Evolutionary conservation across 202 grass and related monocot genomes (phyloP).

Genomic region (Musa balbisiana): DNA sequence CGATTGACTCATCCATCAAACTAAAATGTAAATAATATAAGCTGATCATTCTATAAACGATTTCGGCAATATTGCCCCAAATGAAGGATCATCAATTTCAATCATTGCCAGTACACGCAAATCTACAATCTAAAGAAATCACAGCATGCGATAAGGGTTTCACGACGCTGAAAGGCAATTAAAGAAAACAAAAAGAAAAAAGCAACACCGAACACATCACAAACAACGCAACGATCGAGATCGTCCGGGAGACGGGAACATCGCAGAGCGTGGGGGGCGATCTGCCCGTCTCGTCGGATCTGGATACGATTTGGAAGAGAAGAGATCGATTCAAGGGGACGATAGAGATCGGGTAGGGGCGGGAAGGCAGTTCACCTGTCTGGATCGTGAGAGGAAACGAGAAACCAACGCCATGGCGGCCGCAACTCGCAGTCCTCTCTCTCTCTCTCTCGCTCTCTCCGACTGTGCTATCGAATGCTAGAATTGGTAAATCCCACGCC

Average conservation of each 20-base stretch:
- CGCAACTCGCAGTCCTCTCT: neutral
- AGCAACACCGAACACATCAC: neutral
- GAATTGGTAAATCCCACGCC: no score
- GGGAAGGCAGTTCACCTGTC: conserved; percentile 36
- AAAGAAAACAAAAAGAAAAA: neutral
- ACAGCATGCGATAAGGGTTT: neutral
- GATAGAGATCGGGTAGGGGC: neutral
- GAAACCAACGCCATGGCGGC: conserved; percentile 65
- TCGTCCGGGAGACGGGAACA: neutral
- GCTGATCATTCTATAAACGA: no score
- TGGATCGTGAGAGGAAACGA: conserved; percentile 61
- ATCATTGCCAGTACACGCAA: no score
- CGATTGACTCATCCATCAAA: no score
- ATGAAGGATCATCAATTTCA: no score
- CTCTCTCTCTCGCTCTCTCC: neutral
- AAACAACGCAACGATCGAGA: neutral
- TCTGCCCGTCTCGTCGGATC: neutral
- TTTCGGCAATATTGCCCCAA: no score
- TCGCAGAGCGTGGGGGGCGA: neutral
- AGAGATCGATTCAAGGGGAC: neutral
- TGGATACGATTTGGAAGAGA: neutral
- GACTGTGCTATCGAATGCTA: neutral
- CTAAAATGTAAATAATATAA: no score
- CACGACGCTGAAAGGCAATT: neutral
- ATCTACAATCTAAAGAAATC: no score